Evolutionary conservation across 306 rosid species (phyloP).

Genomic region (Nissolia schottii): DNA sequence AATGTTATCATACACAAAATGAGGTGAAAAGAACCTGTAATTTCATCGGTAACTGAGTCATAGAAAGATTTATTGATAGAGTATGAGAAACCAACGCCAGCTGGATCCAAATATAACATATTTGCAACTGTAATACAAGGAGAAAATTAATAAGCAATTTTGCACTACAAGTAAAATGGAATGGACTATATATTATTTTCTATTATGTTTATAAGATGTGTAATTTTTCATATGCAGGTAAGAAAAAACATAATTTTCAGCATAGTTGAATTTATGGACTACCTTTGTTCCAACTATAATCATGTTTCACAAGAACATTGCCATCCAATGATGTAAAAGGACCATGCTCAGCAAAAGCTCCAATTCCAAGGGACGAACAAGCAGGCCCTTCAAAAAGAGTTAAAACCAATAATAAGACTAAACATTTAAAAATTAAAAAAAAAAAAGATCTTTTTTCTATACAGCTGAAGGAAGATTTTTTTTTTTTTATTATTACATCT

Average conservation of each 20-base stretch:
- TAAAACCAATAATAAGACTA: too few species aligned
- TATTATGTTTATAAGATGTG: too few species aligned
- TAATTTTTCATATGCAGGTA: too few species aligned
- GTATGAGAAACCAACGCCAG: slow-evolving; percentile 87
- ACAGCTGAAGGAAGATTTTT: too few species aligned
- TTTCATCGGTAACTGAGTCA: slow-evolving; percentile 33
- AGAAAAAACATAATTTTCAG: too few species aligned
- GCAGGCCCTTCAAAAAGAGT: slow-evolving; percentile 74
- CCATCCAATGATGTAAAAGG: slow-evolving; percentile 64
- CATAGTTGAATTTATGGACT: background rate
- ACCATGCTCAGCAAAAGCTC: slow-evolving; percentile 73
- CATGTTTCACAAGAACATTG: slow-evolving; percentile 43
- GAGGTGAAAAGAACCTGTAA: slow-evolving; percentile 47
- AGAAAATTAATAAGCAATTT: background rate
- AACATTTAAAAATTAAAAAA: background rate
- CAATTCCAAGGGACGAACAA: slow-evolving; percentile 75
- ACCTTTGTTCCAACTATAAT: slow-evolving; percentile 71
- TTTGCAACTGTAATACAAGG: slow-evolving; percentile 55
- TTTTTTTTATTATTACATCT: too few species aligned
- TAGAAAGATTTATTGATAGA: slow-evolving; percentile 56
- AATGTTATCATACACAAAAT: background rate
- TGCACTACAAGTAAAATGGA: too few species aligned
- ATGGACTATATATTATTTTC: too few species aligned
- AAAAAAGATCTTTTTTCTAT: background rate
- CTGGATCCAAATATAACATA: slow-evolving; percentile 63